Conservation (phyloP, 1,139 yeast genomes). For the Debaryomycetaceae sp. region DNA sequence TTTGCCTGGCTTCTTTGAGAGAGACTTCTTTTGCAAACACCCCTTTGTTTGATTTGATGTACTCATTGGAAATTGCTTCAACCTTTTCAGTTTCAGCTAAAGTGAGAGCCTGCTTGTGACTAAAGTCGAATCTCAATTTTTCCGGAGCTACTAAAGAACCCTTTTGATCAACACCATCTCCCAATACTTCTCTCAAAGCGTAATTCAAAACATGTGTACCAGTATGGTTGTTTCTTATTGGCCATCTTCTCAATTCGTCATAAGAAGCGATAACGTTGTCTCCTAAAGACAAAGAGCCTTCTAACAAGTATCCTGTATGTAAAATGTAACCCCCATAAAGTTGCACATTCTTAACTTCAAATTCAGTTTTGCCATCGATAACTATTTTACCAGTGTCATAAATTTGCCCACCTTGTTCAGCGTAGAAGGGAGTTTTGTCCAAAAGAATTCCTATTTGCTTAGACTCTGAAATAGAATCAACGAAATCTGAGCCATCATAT, state of each 20-base stretch:
- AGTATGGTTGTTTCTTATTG: conserved; percentile 95
- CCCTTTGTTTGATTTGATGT: conserved; percentile 63
- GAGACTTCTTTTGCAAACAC: conserved; percentile 85
- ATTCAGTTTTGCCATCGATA: conserved; percentile 83
- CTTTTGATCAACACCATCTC: conserved; percentile 88
- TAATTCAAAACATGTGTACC: conserved; percentile 94
- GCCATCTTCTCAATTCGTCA: conserved; percentile 94
- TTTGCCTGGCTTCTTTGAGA: conserved; percentile 65
- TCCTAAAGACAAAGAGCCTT: conserved; percentile 67
- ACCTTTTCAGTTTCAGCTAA: conserved; percentile 69
- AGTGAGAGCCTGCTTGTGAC: conserved; percentile 80
- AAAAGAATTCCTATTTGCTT: conserved; percentile 73
- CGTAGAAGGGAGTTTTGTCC: conserved; percentile 91
- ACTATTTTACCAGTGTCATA: conserved; percentile 91
- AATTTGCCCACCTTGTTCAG: conserved; percentile 99
- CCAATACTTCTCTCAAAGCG: conserved; percentile 82
- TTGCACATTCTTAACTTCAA: conserved; percentile 88
- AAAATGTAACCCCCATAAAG: conserved; percentile 90
- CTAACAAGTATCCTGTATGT: conserved; percentile 83
- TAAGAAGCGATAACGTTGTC: conserved; percentile 80
- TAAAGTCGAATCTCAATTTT: conserved; percentile 92
- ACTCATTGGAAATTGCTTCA: conserved; percentile 69
- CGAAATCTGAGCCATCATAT: conserved; percentile 65
- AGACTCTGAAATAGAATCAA: conserved; percentile 35
- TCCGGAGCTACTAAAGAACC: conserved; percentile 97